phyloP scores from a whole-genome alignment of 2,329 filamentous ascomycete genomes.

The Colletotrichum truncatum region DNA sequence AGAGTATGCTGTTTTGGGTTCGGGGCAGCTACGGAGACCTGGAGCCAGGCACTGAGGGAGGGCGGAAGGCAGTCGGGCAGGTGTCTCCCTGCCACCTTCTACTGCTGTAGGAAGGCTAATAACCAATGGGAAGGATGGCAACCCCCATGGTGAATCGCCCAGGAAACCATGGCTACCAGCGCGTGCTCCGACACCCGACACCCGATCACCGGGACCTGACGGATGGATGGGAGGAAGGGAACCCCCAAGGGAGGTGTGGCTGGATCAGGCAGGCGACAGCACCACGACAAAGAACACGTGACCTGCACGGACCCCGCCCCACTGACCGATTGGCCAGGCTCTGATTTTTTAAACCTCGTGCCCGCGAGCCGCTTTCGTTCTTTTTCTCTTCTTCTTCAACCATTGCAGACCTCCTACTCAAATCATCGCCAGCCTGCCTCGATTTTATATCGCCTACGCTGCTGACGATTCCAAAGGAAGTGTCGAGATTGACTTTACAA shows the following conservation, averaged over 20 bases:
- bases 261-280: constrained; percentile 18
- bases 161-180: constrained; percentile 22
- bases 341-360: constrained; percentile 32
- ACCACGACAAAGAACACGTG: neutral
- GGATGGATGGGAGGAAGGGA: constrained; percentile 8
- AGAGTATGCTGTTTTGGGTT: neutral
- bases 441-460: constrained; percentile 41
- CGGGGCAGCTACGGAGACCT: no score
- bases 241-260: constrained; percentile 5
- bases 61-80: no score
- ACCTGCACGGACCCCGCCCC: neutral
- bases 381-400: constrained; percentile 40
- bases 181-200: constrained; percentile 27
- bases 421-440: constrained; percentile 48
- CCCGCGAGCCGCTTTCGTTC: neutral
- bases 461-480: constrained; percentile 63
- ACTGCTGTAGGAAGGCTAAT: neutral
- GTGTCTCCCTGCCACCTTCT: neutral
- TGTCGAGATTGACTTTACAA: constrained; percentile 64
- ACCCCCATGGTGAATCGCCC: constrained; percentile 9
- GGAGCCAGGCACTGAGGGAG: no score
- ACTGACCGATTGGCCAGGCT: neutral
- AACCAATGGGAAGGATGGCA: constrained; percentile 8
- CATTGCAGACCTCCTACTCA: constrained; percentile 56
- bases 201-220: constrained; percentile 25